These are phyloP conservation scores for Leccinum olivaceopallidum DNA, from an alignment of 768 basidiomycete species.

Conservation along the genomic window DNA sequence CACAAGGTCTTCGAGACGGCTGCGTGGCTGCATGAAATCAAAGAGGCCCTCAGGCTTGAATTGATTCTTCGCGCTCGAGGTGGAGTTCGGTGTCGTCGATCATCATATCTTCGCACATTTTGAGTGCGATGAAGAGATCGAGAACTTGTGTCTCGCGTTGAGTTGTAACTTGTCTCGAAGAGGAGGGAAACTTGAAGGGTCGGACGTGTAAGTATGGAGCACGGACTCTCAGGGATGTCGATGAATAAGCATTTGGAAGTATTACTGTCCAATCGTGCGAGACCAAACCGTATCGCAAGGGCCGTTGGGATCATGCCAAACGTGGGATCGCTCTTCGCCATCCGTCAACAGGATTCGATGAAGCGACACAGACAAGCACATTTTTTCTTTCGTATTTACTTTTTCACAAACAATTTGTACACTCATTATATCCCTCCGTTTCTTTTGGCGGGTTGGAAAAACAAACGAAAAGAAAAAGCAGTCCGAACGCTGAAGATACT, in stretches of 20 bases:
- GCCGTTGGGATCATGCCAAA: too few relatives aligned
- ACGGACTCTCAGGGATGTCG: too few relatives aligned
- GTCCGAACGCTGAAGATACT: constrained; percentile 21
- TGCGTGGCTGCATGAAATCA: constrained; percentile 71
- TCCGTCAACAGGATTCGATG: too few relatives aligned
- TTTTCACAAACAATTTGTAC: constrained; percentile 24
- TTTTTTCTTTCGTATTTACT: background rate
- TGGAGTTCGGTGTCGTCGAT: constrained; percentile 74
- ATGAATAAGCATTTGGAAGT: too few relatives aligned
- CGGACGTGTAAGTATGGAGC: too few relatives aligned
- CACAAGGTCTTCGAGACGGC: constrained; percentile 74
- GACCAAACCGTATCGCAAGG: too few relatives aligned
- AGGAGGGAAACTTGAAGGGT: too few relatives aligned
- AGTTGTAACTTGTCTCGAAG: constrained; percentile 30
- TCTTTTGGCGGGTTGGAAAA: constrained; percentile 21
- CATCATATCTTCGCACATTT: constrained; percentile 78
- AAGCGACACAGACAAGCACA: background rate
- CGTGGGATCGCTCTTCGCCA: too few relatives aligned
- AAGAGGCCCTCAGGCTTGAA: constrained; percentile 85
- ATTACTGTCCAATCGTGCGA: too few relatives aligned
- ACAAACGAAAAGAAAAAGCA: constrained; percentile 5
- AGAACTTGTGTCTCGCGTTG: constrained; percentile 77
- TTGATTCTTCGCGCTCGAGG: constrained; percentile 66
- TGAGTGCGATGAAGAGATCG: constrained; percentile 78
- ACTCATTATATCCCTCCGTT: constrained; percentile 28